phyloP scores from a whole-genome alignment of 2,329 filamentous ascomycete genomes.

The Stagonosporopsis tanaceti region DNA sequence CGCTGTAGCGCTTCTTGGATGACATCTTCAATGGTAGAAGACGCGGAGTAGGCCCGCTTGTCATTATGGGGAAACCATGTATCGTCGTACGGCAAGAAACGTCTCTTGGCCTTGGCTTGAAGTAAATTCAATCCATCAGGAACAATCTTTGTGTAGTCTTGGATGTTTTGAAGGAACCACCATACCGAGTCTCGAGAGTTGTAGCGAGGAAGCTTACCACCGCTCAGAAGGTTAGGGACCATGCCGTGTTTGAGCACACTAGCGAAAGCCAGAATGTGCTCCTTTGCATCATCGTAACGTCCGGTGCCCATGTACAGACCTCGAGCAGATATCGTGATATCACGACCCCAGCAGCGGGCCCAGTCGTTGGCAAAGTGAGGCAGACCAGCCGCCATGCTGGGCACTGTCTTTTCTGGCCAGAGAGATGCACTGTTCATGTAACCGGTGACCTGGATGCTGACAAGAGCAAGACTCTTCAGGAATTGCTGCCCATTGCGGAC shows the following conservation, averaged over 20 bases:
- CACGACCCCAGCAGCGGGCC: slow-evolving; percentile 96
- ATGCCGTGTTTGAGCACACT: slow-evolving; percentile 98
- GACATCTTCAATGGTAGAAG: slow-evolving; percentile 84
- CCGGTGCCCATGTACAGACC: slow-evolving; percentile 92
- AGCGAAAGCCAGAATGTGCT: slow-evolving; percentile 93
- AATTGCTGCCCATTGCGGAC: slow-evolving; percentile 86
- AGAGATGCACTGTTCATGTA: slow-evolving; percentile 89
- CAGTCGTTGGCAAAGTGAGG: slow-evolving; percentile 94
- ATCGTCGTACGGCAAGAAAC: slow-evolving; percentile 95
- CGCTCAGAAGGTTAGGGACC: slow-evolving; percentile 92
- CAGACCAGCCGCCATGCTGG: slow-evolving; percentile 87
- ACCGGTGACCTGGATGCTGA: slow-evolving; percentile 90
- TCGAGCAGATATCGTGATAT: slow-evolving; percentile 94
- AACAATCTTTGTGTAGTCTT: slow-evolving; percentile 86
- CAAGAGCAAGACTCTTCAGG: slow-evolving; percentile 85
- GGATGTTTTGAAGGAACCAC: slow-evolving; percentile 97
- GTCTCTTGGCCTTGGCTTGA: slow-evolving; percentile 77
- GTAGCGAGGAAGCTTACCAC: slow-evolving; percentile 86
- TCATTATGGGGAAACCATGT: slow-evolving; percentile 90
- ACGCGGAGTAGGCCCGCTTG: slow-evolving; percentile 80
- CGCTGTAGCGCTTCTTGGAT: slow-evolving; percentile 93
- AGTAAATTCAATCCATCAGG: slow-evolving; percentile 79
- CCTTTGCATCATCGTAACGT: slow-evolving; percentile 84
- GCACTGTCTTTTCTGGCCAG: slow-evolving; percentile 84
- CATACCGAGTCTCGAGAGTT: slow-evolving; percentile 96